Percentiles rank a stretch among this genome's conserved stretches.
phyloP scores from a whole-genome alignment of 495 filamentous ascomycete genomes.

The Lichenothelia convexa region DNA sequence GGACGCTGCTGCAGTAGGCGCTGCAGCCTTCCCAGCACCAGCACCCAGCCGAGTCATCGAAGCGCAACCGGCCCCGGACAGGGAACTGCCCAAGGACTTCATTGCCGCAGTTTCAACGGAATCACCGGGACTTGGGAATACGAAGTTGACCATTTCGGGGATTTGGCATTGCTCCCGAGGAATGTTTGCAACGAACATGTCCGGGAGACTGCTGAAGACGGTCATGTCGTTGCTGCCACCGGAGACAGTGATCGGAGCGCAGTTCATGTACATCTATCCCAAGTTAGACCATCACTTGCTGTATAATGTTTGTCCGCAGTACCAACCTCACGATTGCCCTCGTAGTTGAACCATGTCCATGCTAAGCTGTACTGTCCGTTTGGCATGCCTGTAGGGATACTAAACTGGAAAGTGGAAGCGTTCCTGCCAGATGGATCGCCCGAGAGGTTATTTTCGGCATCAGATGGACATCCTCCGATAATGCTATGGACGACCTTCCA shows the following conservation, averaged over 20 bases:
- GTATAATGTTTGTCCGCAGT: too few relatives aligned
- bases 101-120: slow-evolving; percentile 23
- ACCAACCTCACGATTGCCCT: slow-evolving; percentile 80
- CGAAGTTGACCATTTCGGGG: slow-evolving; percentile 23
- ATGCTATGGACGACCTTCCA: slow-evolving; percentile 76
- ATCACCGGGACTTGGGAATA: slow-evolving; percentile 37
- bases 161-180: slow-evolving; percentile 34
- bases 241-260: slow-evolving; percentile 50
- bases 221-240: slow-evolving; percentile 25
- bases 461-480: slow-evolving; percentile 58
- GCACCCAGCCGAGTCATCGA: slow-evolving; percentile 12
- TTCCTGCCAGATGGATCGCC: slow-evolving; percentile 1
- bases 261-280: slow-evolving; percentile 95
- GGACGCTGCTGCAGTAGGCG: slow-evolving; percentile 3
- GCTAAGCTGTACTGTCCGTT: slow-evolving; percentile 49
- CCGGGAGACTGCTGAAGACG: slow-evolving; percentile 42
- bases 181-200: slow-evolving; percentile 70
- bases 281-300: too few relatives aligned
- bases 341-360: slow-evolving; percentile 84
- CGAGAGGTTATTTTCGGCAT: slow-evolving; percentile 27
- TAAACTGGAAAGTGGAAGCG: slow-evolving; percentile 31
- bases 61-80: slow-evolving; percentile 7
- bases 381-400: slow-evolving; percentile 36
- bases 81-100: neutral
- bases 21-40: slow-evolving; percentile 10